These are phyloP conservation scores for Ettlia oleoabundans DNA, from an alignment of 139 green algal genomes.

Conservation along the genomic window DNA sequence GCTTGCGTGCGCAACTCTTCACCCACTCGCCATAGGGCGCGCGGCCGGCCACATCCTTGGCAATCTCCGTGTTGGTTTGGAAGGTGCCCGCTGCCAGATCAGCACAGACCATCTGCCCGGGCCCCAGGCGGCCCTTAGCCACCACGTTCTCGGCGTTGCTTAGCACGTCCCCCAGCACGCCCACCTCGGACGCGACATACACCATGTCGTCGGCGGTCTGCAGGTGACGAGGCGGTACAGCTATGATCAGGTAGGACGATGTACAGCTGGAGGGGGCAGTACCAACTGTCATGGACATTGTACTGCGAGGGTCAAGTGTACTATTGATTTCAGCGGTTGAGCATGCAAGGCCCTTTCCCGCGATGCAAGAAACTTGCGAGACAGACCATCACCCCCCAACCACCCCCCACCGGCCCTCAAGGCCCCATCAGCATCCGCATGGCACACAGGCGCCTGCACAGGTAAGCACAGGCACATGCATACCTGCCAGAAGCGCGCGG, in stretches of 20 bases:
- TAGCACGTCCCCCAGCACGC: constrained; percentile 92
- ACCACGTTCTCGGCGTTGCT: constrained; percentile 85
- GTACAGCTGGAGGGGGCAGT: not conserved
- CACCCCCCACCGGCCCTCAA: too few relatives aligned
- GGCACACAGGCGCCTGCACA: not conserved
- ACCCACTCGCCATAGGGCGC: constrained; percentile 93
- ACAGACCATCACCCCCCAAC: not conserved
- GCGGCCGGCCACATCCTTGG: constrained; percentile 70
- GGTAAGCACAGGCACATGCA: not conserved
- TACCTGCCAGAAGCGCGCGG: constrained; percentile 93
- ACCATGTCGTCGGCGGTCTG: constrained; percentile 93
- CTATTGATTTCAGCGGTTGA: too few relatives aligned
- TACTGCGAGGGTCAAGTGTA: too few relatives aligned
- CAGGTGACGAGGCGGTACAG: not conserved
- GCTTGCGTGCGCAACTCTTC: constrained; percentile 45
- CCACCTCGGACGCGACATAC: constrained; percentile 97
- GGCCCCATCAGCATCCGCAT: too few relatives aligned
- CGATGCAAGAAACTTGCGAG: not conserved
- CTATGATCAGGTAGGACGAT: too few relatives aligned
- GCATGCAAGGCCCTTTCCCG: too few relatives aligned
- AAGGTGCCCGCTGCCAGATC: constrained; percentile 89
- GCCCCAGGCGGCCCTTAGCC: constrained; percentile 94
- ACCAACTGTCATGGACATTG: not conserved
- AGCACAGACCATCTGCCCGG: constrained; percentile 95
- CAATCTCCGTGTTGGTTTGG: constrained; percentile 87